Base-by-base conservation (phyloP, 164 flowering plant genomes). In the Cinnamomum chago region DNA sequence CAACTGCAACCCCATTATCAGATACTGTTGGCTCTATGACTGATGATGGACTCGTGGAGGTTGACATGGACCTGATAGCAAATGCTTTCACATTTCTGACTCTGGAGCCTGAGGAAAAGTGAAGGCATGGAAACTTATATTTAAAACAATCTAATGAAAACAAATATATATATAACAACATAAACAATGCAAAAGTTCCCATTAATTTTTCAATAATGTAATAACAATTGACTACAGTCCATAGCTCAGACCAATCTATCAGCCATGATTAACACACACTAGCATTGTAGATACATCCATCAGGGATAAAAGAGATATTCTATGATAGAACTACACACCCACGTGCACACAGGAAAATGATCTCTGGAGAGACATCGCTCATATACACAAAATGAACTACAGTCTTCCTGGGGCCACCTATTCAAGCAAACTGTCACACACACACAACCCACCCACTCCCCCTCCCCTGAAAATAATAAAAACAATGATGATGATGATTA, bases 1-100 rank as follows among this genome's bases (percentile, higher is more conserved):
- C 77, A 75, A 64, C 83, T 13, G 65, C 78, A 6, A 58, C 40
- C 24, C 77, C 85, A 77, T 82, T 76, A 76, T 78, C 87, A 24
- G 67, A 24, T 28, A 66, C 69, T 25, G 69, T 20, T 62, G 60
- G 60, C 22, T 71, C 83, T 68, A 65, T 51, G 0, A 52, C 70
- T 25, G 71, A 58, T 15, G 76, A 33, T 50, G 72, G 20, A 68
- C 28, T 78, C 4, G 62, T 18, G 24, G 76, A 67, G 67, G 18
- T 72, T 40, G 85, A 76, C 77, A 78, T 79, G 33, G 69, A 65
- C 76, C 68, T 71, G 64, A 62, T 70, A 50, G 62, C 50, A 24
- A 71, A n/a, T 33, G 70, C 23, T 55, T 15, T 66, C 40, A 24
- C 66, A 67, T 28, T 52, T 77, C 78, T 70, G 22, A 67, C 33